These are phyloP conservation scores for Pyrus hybrid DNA, from an alignment of 331 rosid species.

Conservation along the genomic window DNA sequence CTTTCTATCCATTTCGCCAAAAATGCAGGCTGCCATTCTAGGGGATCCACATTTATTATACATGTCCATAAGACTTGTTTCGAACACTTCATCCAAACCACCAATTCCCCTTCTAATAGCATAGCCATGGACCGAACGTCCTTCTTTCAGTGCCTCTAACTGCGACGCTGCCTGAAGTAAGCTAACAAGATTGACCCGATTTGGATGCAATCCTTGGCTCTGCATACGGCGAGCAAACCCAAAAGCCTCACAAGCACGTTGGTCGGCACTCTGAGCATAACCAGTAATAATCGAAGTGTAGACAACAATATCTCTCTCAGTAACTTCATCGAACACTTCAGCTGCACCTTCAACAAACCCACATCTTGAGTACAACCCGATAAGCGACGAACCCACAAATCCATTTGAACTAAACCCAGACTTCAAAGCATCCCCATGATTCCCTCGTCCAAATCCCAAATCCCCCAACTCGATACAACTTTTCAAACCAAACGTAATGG, in stretches of 20 bases:
- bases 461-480: conserved; percentile 21
- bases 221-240: conserved; percentile 26
- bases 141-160: conserved; percentile 14
- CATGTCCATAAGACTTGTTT: conserved; percentile 45
- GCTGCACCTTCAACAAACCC: conserved; percentile 23
- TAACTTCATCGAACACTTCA: conserved; percentile 42
- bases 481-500: conserved; percentile 26
- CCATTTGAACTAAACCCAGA: conserved; percentile 21
- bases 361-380: conserved; percentile 10
- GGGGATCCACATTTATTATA: conserved; percentile 35
- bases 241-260: conserved; percentile 22
- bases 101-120: conserved; percentile 38
- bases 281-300: conserved; percentile 38
- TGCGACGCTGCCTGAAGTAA: conserved; percentile 29
- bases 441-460: conserved; percentile 26
- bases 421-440: conserved; percentile 41
- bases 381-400: conserved; percentile 45
- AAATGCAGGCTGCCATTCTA: conserved; percentile 23
- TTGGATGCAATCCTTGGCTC: conserved; percentile 20
- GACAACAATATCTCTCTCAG: conserved; percentile 32
- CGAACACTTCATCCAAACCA: conserved; percentile 34
- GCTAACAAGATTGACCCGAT: conserved; percentile 42
- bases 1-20: conserved; percentile 24
- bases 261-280: conserved; percentile 24
- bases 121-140: conserved; percentile 39